Percentiles rank a stretch among this genome's conserved stretches.
Evolutionary conservation across 352 stramenopile species (phyloP).

Genomic region (Globisporangium recalcitrans): DNA sequence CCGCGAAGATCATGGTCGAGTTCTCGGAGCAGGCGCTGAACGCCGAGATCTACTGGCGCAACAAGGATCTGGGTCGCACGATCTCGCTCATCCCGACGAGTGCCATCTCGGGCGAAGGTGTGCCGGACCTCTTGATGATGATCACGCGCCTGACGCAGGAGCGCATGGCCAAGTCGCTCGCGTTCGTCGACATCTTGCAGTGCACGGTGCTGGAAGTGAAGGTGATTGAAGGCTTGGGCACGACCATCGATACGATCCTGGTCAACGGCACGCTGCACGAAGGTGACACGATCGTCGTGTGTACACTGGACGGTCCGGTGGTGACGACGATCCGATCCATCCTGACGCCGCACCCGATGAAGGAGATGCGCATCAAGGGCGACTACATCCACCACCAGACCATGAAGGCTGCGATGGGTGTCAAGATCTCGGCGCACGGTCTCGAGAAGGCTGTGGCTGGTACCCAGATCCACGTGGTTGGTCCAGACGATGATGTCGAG

Average conservation of each 20-base stretch:
- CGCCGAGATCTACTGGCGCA: conserved; percentile 99
- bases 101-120: conserved; percentile 97
- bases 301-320: conserved; percentile 96
- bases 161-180: conserved; percentile 88
- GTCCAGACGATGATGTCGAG: conserved; percentile 95
- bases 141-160: conserved; percentile 95
- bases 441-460: conserved; percentile 98
- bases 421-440: conserved; percentile 97
- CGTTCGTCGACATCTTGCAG: conserved; percentile 90
- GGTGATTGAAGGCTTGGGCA: conserved; percentile 98
- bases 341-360: conserved; percentile 96
- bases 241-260: conserved; percentile 98
- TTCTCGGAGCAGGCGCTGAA: conserved; percentile 98
- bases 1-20: conserved; percentile 92
- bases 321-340: conserved; percentile 96
- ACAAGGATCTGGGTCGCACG: conserved; percentile 94
- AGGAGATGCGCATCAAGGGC: conserved; percentile 95
- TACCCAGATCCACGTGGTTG: conserved; percentile 96
- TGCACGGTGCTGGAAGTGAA: conserved; percentile 99
- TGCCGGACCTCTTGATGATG: conserved; percentile 97
- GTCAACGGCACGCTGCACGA: conserved; percentile 96
- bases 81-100: conserved; percentile 98
- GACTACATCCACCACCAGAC: conserved; percentile 95
- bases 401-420: conserved; percentile 97
- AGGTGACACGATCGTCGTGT: conserved; percentile 96